Evolutionary conservation across 129 eudicot genomes (phyloP), one percentile per base, ranked within the genome.

Genomic region (Daucus carota): DNA sequence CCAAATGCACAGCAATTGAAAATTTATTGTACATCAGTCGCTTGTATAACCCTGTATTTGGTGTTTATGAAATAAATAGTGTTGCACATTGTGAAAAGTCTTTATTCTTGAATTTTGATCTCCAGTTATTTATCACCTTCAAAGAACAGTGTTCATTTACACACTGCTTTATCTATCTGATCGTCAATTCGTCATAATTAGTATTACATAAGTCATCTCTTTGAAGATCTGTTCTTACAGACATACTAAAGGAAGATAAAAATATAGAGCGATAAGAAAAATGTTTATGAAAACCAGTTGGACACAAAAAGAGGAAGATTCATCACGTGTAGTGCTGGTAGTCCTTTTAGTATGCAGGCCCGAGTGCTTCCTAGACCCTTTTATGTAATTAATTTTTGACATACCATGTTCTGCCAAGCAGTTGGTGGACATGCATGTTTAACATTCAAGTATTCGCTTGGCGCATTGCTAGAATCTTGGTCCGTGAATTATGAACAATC

Each of bases 261-360:
- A 54, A 22, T 54, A 54, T 22, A n/a, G 0, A 52, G 22, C 28
- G 60, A 52, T 17, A 52, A 22, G 60, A 52, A 50, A 40, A 52
- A 52, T 22, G 9, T 47, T 47, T 47, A 52, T 52, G n/a, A 29
- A 54, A 22, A 22, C 63, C 14, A 2, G 14, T 54, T 36, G 5
- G 72, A 67, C 26, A 67, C 66, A 62, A 62, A 62, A 28, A 29
- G 34, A 62, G 8, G 34, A 28, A 62, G 69, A 62, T 62, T 62
- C 69, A 62, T 62, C 69, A 62, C 33, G 69, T 62, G 69, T 29
- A 62, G 9, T 59, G 66, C 69, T 28, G 69, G 69, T 62, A 62
- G 11, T 60, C 16, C 67, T 26, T 26, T 60, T 26, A 34, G 10
- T 26, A 26, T 60, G 67, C 67, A 9, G 36, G 34, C 34, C 34